Conservation (phyloP, 2,329 filamentous ascomycete genomes). For the Lecanicillium sp. region DNA sequence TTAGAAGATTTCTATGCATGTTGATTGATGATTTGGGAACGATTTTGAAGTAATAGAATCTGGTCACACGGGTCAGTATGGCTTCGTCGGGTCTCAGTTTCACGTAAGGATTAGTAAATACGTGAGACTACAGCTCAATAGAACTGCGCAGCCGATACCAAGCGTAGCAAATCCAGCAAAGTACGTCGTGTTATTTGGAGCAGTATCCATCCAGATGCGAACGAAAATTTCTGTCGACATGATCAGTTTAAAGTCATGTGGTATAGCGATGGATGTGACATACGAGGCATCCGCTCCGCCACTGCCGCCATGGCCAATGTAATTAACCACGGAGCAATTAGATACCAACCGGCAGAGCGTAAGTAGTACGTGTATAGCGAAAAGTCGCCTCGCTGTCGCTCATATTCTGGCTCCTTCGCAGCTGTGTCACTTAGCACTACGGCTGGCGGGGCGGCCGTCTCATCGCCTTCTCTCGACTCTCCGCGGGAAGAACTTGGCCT, state of each 20-base stretch:
- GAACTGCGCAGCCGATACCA: not conserved
- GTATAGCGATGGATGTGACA: too few relatives aligned
- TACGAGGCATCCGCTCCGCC: not conserved
- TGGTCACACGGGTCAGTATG: too few relatives aligned
- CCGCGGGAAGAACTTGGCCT: too few relatives aligned
- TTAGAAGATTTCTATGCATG: constrained; percentile 2
- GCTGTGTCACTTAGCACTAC: not conserved
- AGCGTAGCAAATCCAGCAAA: constrained; percentile 2
- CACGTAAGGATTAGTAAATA: too few relatives aligned
- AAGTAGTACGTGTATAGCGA: constrained; percentile 9
- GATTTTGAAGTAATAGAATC: constrained; percentile 6
- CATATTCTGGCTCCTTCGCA: not conserved
- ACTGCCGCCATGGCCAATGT: constrained; percentile 4
- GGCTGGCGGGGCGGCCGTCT: not conserved
- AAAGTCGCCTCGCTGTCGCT: constrained; percentile 6
- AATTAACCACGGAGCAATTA: not conserved
- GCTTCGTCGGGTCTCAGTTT: too few relatives aligned
- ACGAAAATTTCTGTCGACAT: constrained; percentile 1
- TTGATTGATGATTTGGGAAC: constrained; percentile 7
- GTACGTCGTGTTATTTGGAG: constrained; percentile 6
- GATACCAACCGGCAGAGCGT: not conserved
- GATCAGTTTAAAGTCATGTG: too few relatives aligned
- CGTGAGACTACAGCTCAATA: too few relatives aligned
- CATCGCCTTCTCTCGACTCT: not conserved
- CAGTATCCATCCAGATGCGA: constrained; percentile 8